Evolutionary conservation across 495 filamentous ascomycete species (phyloP).

Genomic region (Xylaria scruposa): DNA sequence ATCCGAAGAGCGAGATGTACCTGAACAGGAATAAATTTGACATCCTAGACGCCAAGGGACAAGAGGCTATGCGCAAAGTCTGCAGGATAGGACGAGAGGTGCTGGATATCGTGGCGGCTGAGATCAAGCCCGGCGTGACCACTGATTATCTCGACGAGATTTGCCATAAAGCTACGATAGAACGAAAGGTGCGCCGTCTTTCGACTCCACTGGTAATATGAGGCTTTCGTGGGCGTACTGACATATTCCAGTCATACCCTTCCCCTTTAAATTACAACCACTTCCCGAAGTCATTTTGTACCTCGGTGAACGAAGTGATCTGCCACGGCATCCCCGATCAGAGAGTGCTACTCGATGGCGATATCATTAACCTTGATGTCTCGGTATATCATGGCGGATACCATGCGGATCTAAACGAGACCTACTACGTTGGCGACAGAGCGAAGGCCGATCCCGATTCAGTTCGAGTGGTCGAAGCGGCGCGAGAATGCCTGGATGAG

Average conservation of each 20-base stretch:
- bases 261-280: conserved; percentile 95
- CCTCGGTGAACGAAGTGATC: conserved; percentile 94
- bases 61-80: conserved; percentile 89
- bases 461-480: conserved; percentile 83
- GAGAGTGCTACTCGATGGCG: conserved; percentile 77
- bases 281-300: conserved; percentile 98
- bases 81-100: conserved; percentile 90
- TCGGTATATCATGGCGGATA: conserved; percentile 86
- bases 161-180: conserved; percentile 94
- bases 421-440: conserved; percentile 85
- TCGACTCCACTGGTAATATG: conserved; percentile 5
- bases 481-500: conserved; percentile 80
- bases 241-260: conserved; percentile 74
- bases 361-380: conserved; percentile 90
- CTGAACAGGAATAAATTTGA: conserved; percentile 78
- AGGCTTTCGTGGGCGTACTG: conserved; percentile 22
- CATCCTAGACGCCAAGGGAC: conserved; percentile 78
- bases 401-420: conserved; percentile 91
- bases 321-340: conserved; percentile 92
- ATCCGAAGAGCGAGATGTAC: conserved; percentile 80
- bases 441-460: conserved; percentile 75
- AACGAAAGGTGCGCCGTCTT: conserved; percentile 73
- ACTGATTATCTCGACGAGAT: conserved; percentile 97
- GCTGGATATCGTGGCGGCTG: conserved; percentile 86
- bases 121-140: conserved; percentile 83